A percentile compares a stretch with the other conserved stretches of the same genome.
Conservation (phyloP, 179 eudicot genomes). For the Corrigiola litoralis region DNA sequence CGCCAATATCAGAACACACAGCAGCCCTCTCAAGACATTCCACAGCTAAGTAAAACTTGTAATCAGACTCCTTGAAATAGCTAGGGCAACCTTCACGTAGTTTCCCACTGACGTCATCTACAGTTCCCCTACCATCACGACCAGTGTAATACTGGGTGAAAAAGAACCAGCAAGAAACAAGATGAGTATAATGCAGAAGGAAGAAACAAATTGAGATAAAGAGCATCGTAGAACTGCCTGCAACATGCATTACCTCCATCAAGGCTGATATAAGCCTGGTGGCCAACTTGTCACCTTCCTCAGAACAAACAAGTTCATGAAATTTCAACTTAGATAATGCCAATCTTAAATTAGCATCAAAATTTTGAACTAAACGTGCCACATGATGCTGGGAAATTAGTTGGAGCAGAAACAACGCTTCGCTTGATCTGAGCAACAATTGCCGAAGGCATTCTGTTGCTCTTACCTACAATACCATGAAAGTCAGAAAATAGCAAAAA, state of each 20-base stretch:
- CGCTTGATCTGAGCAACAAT: slow-evolving; percentile 85
- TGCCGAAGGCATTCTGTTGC: slow-evolving; percentile 94
- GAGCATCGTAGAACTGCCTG: neutral
- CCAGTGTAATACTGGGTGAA: slow-evolving; percentile 85
- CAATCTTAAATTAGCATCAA: slow-evolving; percentile 53
- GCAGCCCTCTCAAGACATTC: slow-evolving; percentile 98
- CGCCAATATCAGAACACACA: slow-evolving; percentile 59
- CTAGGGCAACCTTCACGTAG: slow-evolving; percentile 94
- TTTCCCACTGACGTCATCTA: slow-evolving; percentile 81
- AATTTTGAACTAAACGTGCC: slow-evolving; percentile 68
- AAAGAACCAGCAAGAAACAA: slow-evolving; percentile 11
- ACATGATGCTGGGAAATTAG: slow-evolving; percentile 89
- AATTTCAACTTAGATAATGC: slow-evolving; percentile 73
- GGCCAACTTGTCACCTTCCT: slow-evolving; percentile 87
- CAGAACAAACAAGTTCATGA: slow-evolving; percentile 89
- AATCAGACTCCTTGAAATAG: slow-evolving; percentile 91
- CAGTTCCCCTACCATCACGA: slow-evolving; percentile 95
- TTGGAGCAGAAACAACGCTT: slow-evolving; percentile 82
- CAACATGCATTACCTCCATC: slow-evolving; percentile 74
- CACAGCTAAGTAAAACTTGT: slow-evolving; percentile 92
- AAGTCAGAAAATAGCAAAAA: slow-evolving; percentile 6
- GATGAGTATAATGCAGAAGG: neutral
- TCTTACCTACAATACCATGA: slow-evolving; percentile 60
- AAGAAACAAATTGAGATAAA: neutral
- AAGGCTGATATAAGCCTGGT: slow-evolving; percentile 88